Evolutionary conservation across 106 monocot species (phyloP), one percentile per base, ranked within the genome.

Genomic region (Dendrobium huoshanense): DNA sequence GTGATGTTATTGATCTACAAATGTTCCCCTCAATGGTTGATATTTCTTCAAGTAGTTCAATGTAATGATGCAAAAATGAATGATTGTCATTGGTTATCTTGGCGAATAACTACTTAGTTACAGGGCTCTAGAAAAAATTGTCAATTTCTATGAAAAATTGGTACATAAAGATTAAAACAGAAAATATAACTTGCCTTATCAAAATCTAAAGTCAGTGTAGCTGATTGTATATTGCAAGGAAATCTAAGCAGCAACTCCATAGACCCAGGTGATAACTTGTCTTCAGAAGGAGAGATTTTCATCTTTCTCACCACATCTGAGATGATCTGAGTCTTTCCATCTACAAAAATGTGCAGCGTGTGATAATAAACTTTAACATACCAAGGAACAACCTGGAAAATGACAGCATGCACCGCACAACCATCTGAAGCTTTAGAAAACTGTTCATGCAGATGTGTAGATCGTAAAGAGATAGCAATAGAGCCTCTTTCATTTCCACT

Each of bases 401-500:
- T 75, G 24, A 90, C 81, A 80, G 80, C 91, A 40, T 86, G 79
- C 24, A 88, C 73, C n/a, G 51, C 83, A 77, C 97, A 98, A 13
- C 54, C 81, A 77, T 82, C 58, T 61, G 80, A 78, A 78, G 24
- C 27, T 17, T 41, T 81, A 25, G 68, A 54, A 19, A 84, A 70
- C 70, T 41, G 73, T n/a, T 82, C 83, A 83, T 68, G 44, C 19
- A 83, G 72, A 37, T 80, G 49, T n/a, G 83, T 76, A 16, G 95
- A 86, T 67, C 82, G 89, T 79, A 91, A 80, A 49, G 93, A 87
- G 75, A 99, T 87, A 79, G 98, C 95, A 87, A 99, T 83, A 18
- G 95, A 95, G 37, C 98, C 98, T 87, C 98, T 93, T 81, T 95
- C 95, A 86, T 99, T 95, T 19, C 98, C 98, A 87, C 92, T 95